phyloP scores from a whole-genome alignment of 805 yeast species.

The Dipodascopsis uninucleata region DNA sequence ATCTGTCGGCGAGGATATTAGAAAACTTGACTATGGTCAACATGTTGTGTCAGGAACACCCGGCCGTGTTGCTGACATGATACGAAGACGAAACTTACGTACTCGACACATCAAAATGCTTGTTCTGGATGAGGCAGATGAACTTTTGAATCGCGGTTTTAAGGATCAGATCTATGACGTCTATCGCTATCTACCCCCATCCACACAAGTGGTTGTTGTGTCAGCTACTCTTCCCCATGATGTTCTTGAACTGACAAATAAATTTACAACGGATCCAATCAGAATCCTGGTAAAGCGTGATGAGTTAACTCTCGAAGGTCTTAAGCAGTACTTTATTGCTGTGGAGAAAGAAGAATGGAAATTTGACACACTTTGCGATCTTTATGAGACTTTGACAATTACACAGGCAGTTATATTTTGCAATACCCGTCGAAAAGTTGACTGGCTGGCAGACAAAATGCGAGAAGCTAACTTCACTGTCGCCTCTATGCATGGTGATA shows the following conservation, averaged over 20 bases:
- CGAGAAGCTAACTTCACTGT: constrained; percentile 82
- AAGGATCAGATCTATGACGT: constrained; percentile 94
- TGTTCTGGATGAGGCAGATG: constrained; percentile 97
- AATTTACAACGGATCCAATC: constrained; percentile 93
- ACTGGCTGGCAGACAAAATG: constrained; percentile 74
- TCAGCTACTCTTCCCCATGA: constrained; percentile 94
- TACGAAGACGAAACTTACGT: constrained; percentile 78
- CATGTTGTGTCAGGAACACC: constrained; percentile 98
- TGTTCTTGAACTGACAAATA: constrained; percentile 83
- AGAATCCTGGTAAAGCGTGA: constrained; percentile 92
- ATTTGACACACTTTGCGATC: constrained; percentile 88
- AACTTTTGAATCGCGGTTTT: constrained; percentile 88
- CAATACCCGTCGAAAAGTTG: constrained; percentile 92
- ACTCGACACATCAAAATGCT: constrained; percentile 87
- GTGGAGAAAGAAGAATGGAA: constrained; percentile 93
- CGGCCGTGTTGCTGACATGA: constrained; percentile 96
- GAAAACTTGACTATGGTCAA: constrained; percentile 77
- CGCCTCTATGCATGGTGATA: constrained; percentile 92
- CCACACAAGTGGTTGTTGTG: constrained; percentile 90
- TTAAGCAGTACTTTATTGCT: constrained; percentile 85
- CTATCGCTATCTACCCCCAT: constrained; percentile 79
- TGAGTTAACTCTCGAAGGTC: constrained; percentile 92
- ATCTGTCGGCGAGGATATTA: constrained; percentile 79
- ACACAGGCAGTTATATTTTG: constrained; percentile 98
- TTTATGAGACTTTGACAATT: constrained; percentile 91